phyloP scores from a whole-genome alignment of 352 stramenopile genomes.

The Phytopythium oedochilum region DNA sequence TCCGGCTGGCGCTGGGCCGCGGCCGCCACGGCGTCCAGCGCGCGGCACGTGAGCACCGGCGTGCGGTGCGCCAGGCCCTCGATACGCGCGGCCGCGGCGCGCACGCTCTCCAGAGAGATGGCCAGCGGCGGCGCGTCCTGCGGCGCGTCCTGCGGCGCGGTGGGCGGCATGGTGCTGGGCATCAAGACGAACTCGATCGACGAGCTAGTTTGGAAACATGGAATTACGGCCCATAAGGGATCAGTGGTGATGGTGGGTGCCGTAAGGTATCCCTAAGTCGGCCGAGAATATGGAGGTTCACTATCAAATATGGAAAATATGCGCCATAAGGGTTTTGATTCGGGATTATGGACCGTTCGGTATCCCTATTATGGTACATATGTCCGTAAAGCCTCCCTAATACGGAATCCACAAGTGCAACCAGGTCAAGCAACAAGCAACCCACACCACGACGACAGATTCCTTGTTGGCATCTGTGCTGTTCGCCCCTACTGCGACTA shows the following conservation, averaged over 20 bases:
- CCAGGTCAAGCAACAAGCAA: no score
- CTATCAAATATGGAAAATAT: no score
- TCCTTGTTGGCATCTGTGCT: neutral
- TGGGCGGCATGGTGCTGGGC: neutral
- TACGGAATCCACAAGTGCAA: neutral
- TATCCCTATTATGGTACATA: neutral
- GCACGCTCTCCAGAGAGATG: slow-evolving; percentile 54
- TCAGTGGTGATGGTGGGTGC: no score
- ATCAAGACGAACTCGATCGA: no score
- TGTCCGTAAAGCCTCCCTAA: no score
- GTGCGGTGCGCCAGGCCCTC: slow-evolving; percentile 52
- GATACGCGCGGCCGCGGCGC: slow-evolving; percentile 43
- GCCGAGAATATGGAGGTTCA: no score
- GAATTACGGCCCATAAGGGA: no score
- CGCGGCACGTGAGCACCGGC: slow-evolving; percentile 51
- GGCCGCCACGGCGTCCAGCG: slow-evolving; percentile 41
- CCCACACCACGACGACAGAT: no score
- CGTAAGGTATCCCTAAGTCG: no score
- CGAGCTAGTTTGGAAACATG: no score
- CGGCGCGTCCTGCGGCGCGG: neutral
- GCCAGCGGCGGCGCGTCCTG: slow-evolving; percentile 24
- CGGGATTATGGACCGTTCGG: no score
- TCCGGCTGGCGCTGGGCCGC: slow-evolving; percentile 6
- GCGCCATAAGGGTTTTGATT: no score
- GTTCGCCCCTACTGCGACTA: neutral